These are phyloP conservation scores for Vigna angularis DNA, from an alignment of 306 rosid genomes.

Conservation along the genomic window DNA sequence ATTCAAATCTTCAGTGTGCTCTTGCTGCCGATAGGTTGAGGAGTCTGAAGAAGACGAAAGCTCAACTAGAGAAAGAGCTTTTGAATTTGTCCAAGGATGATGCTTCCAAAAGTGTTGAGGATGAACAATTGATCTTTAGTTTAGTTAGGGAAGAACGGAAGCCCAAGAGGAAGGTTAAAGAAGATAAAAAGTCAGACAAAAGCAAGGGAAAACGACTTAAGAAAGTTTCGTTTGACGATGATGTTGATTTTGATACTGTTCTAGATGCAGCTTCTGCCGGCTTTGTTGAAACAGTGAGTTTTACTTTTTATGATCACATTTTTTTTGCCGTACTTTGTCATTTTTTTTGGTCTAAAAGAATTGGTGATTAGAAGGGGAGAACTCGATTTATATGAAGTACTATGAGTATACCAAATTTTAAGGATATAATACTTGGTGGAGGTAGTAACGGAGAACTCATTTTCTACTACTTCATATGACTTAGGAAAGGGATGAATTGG, in stretches of 20 bases:
- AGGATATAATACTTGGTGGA: conserved; percentile 22
- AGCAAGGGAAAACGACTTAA: conserved; percentile 57
- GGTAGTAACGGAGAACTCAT: conserved; percentile 47
- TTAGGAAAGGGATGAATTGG: conserved; percentile 93
- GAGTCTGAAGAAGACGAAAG: conserved; percentile 75
- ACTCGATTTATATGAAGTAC: conserved; percentile 43
- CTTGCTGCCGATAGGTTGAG: conserved; percentile 74
- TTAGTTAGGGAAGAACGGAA: conserved; percentile 72
- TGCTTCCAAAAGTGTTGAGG: conserved; percentile 43
- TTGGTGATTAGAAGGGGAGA: conserved; percentile 27
- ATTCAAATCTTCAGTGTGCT: conserved; percentile 69
- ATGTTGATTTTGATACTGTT: conserved; percentile 81
- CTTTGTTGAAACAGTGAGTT: conserved; percentile 94
- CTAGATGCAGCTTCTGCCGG: conserved; percentile 95
- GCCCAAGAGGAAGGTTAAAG: conserved; percentile 69
- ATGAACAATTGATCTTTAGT: conserved; percentile 50
- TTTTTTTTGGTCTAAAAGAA: not conserved
- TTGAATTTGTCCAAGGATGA: conserved; percentile 51
- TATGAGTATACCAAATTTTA: conserved; percentile 24
- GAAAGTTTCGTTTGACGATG: conserved; percentile 80
- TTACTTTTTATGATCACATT: conserved; percentile 36
- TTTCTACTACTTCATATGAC: conserved; percentile 42
- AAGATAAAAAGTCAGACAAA: conserved; percentile 49
- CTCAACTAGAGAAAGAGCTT: conserved; percentile 73
- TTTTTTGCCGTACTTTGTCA: not conserved